These are phyloP conservation scores for Spatholobus suberectus DNA, from an alignment of 306 rosid species.

Conservation along the genomic window DNA sequence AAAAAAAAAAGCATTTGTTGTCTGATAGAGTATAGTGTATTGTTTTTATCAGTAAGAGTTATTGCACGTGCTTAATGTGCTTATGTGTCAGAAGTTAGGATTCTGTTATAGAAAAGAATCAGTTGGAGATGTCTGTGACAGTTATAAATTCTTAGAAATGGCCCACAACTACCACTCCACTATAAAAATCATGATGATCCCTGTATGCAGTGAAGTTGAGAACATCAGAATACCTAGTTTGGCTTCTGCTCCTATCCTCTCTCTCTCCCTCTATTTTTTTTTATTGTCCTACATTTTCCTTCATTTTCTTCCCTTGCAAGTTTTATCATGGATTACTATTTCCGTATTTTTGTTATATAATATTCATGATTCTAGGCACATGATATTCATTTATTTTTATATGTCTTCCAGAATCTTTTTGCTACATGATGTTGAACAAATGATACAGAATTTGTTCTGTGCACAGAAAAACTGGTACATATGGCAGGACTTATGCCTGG, in stretches of 20 bases:
- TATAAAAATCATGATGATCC: neutral
- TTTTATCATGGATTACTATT: neutral
- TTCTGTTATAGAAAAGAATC: neutral
- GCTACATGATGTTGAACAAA: slow-evolving; percentile 43
- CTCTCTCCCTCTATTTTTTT: neutral
- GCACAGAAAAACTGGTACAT: slow-evolving; percentile 30
- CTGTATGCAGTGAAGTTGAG: neutral
- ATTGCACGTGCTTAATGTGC: neutral
- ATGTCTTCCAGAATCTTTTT: slow-evolving; percentile 45
- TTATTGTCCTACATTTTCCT: neutral
- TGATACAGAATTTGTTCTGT: slow-evolving; percentile 30
- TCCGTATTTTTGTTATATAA: neutral
- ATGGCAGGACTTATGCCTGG: slow-evolving; percentile 56
- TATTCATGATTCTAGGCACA: slow-evolving; percentile 20
- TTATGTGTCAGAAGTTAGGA: neutral
- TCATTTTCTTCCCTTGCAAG: neutral
- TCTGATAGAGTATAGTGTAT: neutral
- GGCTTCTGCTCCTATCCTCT: neutral
- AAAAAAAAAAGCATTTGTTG: neutral
- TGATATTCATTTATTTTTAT: slow-evolving; percentile 32
- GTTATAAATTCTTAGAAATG: neutral
- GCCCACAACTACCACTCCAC: neutral
- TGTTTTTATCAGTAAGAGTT: neutral
- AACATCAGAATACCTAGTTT: neutral
- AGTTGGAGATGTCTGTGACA: neutral